Evolutionary conservation across 2,329 filamentous ascomycete species (phyloP), one percentile per base, ranked within the genome.

Genomic region (Colletotrichum magnum): DNA sequence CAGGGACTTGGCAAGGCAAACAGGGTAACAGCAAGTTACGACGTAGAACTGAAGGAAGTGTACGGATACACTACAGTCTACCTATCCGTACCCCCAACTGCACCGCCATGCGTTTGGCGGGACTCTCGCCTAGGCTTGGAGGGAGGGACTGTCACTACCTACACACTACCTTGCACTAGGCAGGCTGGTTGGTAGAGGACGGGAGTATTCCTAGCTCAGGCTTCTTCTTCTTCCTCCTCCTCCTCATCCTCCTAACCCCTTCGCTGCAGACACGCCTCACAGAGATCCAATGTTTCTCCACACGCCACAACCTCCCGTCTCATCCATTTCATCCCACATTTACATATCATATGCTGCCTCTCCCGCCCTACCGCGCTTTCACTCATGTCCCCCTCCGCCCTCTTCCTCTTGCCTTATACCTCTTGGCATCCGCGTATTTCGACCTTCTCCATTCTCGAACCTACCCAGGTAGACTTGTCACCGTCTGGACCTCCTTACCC

Each of bases 1-100:
- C 56, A 45, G 48, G 21, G 51, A 66, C 63, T 69, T 69, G 66
- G 66, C 56, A 52, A 61, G 56, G 54, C 51, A 65, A 54, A 15
- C 60, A 36, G 39, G 24, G 64, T 48, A 26, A 26, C 45, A 50
- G 32, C 32, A 36, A 36, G 32, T 36, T 36, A 36, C 32, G 12
- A 36, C 10, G 32, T 36, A 24, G 21, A 24, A 24, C 21, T 24
- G 21, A 24, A 24, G 21, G 21, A 24, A 24, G 21, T 24, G 21
- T 24, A 24, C 21, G 21, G 21, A 24, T 24, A 24, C 21, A 24
- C 21, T 24, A 24, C 53, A 56, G 21, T 32, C 53, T 16, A 15
- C 45, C 13, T 16, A 15, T 57, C 13, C 61, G 43, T 58, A 26
- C 32, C 39, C 52, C 53, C 57, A 36, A 36, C 32, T 36, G 32